A percentile compares a stretch with the other conserved stretches of the same genome.
Evolutionary conservation across 164 flowering plant species (phyloP).

Genomic region (Chimonanthus salicifolius): DNA sequence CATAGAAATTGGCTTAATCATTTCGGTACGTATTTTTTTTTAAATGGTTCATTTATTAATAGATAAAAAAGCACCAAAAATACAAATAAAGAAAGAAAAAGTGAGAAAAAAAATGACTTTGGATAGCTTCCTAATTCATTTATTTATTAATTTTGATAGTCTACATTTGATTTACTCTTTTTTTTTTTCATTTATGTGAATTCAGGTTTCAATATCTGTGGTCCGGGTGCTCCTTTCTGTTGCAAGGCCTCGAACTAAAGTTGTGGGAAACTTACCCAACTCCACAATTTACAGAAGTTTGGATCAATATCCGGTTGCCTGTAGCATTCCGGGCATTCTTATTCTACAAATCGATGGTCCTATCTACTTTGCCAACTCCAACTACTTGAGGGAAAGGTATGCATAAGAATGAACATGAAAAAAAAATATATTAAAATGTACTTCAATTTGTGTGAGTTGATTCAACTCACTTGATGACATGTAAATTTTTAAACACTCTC

Average conservation of each 20-base stretch:
- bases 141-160: too few species aligned
- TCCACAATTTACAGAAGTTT: slow-evolving; percentile 43
- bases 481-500: too few species aligned
- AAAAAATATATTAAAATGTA: too few species aligned
- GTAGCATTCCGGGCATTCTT: slow-evolving; percentile 48
- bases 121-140: too few species aligned
- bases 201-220: slow-evolving; percentile 56
- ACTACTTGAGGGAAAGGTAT: slow-evolving; percentile 72
- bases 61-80: too few species aligned
- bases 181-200: neutral
- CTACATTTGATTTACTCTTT: neutral
- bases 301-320: slow-evolving; percentile 52
- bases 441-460: too few species aligned
- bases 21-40: slow-evolving; percentile 36
- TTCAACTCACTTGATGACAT: too few species aligned
- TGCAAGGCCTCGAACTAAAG: slow-evolving; percentile 56
- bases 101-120: too few species aligned
- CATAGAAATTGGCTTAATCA: slow-evolving; percentile 49
- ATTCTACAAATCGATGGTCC: slow-evolving; percentile 58
- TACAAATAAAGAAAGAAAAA: too few species aligned
- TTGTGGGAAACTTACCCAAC: slow-evolving; percentile 54
- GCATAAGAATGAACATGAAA: neutral
- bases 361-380: slow-evolving; percentile 65
- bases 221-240: slow-evolving; percentile 44
- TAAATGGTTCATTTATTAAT: too few species aligned